Conservation (phyloP, 306 rosid genomes). For the Cajanus cajan region DNA sequence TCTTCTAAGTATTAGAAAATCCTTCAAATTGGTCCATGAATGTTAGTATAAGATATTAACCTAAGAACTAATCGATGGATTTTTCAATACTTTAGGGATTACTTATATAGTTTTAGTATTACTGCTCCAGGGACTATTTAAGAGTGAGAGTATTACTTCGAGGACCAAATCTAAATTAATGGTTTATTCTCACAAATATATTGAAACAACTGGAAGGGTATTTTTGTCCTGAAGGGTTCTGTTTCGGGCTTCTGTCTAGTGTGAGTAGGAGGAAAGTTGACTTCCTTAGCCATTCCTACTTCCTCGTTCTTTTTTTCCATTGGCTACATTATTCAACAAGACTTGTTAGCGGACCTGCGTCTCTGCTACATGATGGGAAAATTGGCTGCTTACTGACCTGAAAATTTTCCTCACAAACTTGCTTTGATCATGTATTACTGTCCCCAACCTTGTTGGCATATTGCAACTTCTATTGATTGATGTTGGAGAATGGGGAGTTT, state of each 20-base stretch:
- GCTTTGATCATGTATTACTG: background rate
- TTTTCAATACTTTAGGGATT: too few relatives aligned
- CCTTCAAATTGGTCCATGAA: too few relatives aligned
- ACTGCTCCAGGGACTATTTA: too few relatives aligned
- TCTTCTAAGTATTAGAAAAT: too few relatives aligned
- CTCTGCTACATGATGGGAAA: background rate
- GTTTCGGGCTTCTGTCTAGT: background rate
- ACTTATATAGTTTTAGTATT: too few relatives aligned
- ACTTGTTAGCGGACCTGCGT: background rate
- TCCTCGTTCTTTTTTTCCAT: background rate
- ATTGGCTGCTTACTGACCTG: background rate
- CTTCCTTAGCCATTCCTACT: background rate
- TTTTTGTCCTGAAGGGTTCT: conserved; percentile 5
- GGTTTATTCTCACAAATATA: background rate
- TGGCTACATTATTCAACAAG: background rate
- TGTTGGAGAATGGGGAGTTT: background rate
- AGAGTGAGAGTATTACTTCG: too few relatives aligned
- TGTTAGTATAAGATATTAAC: too few relatives aligned
- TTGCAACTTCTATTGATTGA: background rate
- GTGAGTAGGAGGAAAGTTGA: background rate
- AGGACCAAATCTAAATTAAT: too few relatives aligned
- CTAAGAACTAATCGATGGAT: too few relatives aligned
- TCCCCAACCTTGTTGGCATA: background rate
- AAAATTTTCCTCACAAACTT: background rate
- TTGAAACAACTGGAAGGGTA: background rate